A percentile compares a stretch with the other conserved stretches of the same genome.
Conservation (phyloP, 78 protist genomes). For the Dictyostelium firmibasis region DNA sequence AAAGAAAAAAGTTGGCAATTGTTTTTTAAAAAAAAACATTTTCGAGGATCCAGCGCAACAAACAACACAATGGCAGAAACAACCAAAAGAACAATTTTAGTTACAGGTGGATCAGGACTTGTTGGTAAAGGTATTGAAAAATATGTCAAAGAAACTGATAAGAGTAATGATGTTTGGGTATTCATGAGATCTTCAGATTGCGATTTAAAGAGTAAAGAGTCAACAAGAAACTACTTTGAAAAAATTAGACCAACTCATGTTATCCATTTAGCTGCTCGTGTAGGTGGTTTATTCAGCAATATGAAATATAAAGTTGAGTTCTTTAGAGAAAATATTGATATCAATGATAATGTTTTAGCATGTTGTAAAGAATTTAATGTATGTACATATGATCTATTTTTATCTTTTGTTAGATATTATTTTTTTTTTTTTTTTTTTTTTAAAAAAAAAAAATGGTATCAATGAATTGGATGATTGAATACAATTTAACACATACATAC, state of each 20-base stretch:
- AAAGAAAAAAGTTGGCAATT: no score
- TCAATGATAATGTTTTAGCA: slow-evolving; percentile 90
- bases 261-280: slow-evolving; percentile 95
- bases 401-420: neutral
- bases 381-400: neutral
- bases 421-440: neutral
- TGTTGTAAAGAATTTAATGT: slow-evolving; percentile 70
- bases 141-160: neutral
- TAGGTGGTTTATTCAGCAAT: slow-evolving; percentile 94
- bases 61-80: neutral
- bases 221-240: slow-evolving; percentile 78
- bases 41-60: no score
- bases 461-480: no score
- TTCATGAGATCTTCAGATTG: slow-evolving; percentile 86
- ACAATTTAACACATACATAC: no score
- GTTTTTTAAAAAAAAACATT: neutral
- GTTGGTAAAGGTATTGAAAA: slow-evolving; percentile 91
- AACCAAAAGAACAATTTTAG: slow-evolving; percentile 73
- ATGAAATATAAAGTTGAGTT: slow-evolving; percentile 90
- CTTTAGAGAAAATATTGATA: slow-evolving; percentile 83
- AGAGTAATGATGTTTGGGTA: slow-evolving; percentile 84
- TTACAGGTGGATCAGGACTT: slow-evolving; percentile 95
- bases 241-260: slow-evolving; percentile 93
- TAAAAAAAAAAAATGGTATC: no score
- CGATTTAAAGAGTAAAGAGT: slow-evolving; percentile 72